phyloP scores from a whole-genome alignment of 148 eudicot species.

The Tetragonia tetragonoides region DNA sequence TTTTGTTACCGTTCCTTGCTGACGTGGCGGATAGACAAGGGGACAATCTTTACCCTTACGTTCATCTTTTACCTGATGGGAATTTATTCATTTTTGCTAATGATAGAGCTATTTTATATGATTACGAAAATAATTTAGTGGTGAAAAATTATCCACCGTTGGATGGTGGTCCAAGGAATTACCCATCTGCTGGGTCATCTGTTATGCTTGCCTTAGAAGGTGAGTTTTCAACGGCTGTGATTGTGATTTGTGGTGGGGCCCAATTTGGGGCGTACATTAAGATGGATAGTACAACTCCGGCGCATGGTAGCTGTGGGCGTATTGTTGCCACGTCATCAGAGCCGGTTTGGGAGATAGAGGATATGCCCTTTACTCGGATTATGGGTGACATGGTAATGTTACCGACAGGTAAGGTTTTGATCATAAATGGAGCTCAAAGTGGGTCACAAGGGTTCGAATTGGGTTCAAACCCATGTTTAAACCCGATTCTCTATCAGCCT shows the following conservation, averaged over 20 bases:
- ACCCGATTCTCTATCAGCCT: constrained; percentile 70
- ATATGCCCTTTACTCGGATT: constrained; percentile 74
- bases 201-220: constrained; percentile 74
- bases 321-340: constrained; percentile 56
- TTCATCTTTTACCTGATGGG: constrained; percentile 77
- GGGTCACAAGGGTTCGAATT: constrained; percentile 81
- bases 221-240: constrained; percentile 55
- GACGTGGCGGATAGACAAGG: constrained; percentile 59
- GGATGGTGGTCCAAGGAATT: constrained; percentile 85
- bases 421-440: constrained; percentile 81
- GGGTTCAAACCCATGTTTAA: constrained; percentile 61
- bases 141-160: constrained; percentile 47
- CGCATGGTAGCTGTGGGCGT: constrained; percentile 84
- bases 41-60: constrained; percentile 85
- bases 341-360: constrained; percentile 84
- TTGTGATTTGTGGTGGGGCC: constrained; percentile 92
- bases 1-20: constrained; percentile 54
- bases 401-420: constrained; percentile 70
- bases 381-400: constrained; percentile 98
- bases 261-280: constrained; percentile 62
- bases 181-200: constrained; percentile 94
- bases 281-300: constrained; percentile 48
- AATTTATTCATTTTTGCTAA: constrained; percentile 77
- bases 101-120: constrained; percentile 61
- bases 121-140: constrained; percentile 34